Evolutionary conservation across 116 monocot species (phyloP), one percentile per base, ranked within the genome.

Genomic region (Zostera marina): DNA sequence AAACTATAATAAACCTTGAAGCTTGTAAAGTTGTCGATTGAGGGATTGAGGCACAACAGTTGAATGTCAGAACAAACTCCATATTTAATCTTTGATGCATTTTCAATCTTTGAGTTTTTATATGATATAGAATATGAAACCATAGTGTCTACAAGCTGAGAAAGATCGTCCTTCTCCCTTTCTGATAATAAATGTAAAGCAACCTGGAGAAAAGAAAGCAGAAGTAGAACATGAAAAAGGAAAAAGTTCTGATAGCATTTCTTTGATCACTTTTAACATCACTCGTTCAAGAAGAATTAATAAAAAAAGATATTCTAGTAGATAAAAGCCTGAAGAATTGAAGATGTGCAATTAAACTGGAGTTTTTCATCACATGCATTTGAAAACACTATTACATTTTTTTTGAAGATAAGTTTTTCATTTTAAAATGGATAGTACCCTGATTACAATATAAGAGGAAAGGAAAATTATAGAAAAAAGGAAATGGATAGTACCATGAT

Each of bases 141-240:
- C 86, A 98, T 90, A 3, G 90, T 86, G 68, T 86, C 83, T 14
- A 90, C 79, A 32, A 98, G 80, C 70, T 98, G 78, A 63, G 53
- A 56, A 10, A 90, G 68, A 57, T 81, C 83, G 63, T 83, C 78
- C 70, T 79, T 90, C 59, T 98, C 98, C 61, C 62, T 81, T 60
- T 86, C 90, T 58, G 91, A 86, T 44, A 99, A 66, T 62, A 99
- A 68, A 81, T 99, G 76, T 58, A 79, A 66, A 47, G 98, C 90
- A 22, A 81, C 91, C 98, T 99, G 25, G 16, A 12, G 15, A 45
- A 46, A 10, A 66, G 46, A 21, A 4, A 5, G 8, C 49, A 4
- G n/a, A n/a, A n/a, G 9, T 49, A 49, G 15, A 20, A 49, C 15
- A 20, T 49, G 49, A 49, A 49, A 9, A 49, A 20, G 20, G 49